Conservation (phyloP, 2,329 filamentous ascomycete species). For the Penicillium sclerotiorum region DNA sequence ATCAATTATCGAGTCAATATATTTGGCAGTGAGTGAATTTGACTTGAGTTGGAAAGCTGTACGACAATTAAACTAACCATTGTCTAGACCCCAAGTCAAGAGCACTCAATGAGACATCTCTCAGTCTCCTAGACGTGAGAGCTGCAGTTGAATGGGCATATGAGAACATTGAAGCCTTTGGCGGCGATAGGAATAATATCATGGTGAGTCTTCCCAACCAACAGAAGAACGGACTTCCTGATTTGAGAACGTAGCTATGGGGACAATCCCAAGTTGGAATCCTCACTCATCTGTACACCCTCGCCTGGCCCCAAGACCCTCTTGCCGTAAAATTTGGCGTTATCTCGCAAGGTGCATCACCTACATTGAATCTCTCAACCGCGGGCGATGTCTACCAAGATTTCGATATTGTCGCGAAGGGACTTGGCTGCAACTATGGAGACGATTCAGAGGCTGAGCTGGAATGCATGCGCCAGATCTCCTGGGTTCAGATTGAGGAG, state of each 20-base stretch:
- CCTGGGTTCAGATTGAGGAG: conserved; percentile 28
- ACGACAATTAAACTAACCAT: background rate
- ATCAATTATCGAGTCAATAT: conserved; percentile 34
- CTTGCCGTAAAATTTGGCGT: conserved; percentile 24
- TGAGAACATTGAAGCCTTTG: conserved; percentile 38
- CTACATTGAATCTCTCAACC: conserved; percentile 8
- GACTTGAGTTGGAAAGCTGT: background rate
- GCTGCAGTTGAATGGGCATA: conserved; percentile 35
- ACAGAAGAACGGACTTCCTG: background rate
- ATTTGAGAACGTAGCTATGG: conserved; percentile 14
- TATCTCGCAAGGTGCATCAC: conserved; percentile 10
- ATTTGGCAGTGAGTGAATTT: conserved; percentile 20
- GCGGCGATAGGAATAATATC: conserved; percentile 36
- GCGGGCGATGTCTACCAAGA: conserved; percentile 23
- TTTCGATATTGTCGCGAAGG: conserved; percentile 34
- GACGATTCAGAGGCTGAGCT: conserved; percentile 27
- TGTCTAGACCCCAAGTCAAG: conserved; percentile 19
- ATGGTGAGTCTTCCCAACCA: conserved; percentile 13
- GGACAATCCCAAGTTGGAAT: conserved; percentile 30
- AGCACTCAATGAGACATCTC: conserved; percentile 26
- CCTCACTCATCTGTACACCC: conserved; percentile 26
- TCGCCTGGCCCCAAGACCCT: conserved; percentile 30
- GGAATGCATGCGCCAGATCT: conserved; percentile 32
- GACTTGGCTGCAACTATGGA: conserved; percentile 28
- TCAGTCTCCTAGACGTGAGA: conserved; percentile 21